A percentile compares a stretch with the other conserved stretches of the same genome.
phyloP scores from a whole-genome alignment of 257 asterid species.

The Thymus mandschuricus region DNA sequence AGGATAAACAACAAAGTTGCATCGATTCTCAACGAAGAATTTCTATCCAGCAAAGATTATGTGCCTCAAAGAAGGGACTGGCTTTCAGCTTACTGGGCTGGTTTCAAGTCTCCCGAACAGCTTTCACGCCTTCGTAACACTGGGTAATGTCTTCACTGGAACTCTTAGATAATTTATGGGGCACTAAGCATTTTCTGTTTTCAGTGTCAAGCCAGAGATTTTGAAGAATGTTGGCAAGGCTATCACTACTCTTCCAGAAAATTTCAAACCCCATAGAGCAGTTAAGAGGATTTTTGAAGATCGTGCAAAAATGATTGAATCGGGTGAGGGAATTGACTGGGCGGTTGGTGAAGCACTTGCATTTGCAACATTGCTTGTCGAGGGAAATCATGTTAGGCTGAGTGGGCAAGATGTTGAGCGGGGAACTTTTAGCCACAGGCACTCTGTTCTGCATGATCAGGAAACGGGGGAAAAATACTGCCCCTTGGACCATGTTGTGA shows the following conservation, averaged over 20 bases:
- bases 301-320: slow-evolving; percentile 90
- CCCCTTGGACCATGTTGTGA: slow-evolving; percentile 90
- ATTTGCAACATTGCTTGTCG: slow-evolving; percentile 91
- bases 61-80: slow-evolving; percentile 90
- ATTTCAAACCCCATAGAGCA: slow-evolving; percentile 82
- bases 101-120: slow-evolving; percentile 95
- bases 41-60: slow-evolving; percentile 90
- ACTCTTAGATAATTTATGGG: slow-evolving; percentile 11
- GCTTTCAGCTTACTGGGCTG: slow-evolving; percentile 97
- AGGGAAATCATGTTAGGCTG: slow-evolving; percentile 98
- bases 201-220: slow-evolving; percentile 92
- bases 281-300: slow-evolving; percentile 83
- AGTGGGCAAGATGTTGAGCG: slow-evolving; percentile 99
- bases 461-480: slow-evolving; percentile 86
- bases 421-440: slow-evolving; percentile 98
- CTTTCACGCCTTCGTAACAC: slow-evolving; percentile 88
- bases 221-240: slow-evolving; percentile 91
- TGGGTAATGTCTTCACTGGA: slow-evolving; percentile 54
- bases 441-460: slow-evolving; percentile 89
- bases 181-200: slow-evolving; percentile 23
- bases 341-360: slow-evolving; percentile 98
- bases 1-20: slow-evolving; percentile 69
- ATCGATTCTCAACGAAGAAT: slow-evolving; percentile 88
- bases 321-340: slow-evolving; percentile 99
- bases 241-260: slow-evolving; percentile 77